Evolutionary conservation across 2,329 filamentous ascomycete genomes (phyloP).

Genomic region (Tympanopsis confertula): DNA sequence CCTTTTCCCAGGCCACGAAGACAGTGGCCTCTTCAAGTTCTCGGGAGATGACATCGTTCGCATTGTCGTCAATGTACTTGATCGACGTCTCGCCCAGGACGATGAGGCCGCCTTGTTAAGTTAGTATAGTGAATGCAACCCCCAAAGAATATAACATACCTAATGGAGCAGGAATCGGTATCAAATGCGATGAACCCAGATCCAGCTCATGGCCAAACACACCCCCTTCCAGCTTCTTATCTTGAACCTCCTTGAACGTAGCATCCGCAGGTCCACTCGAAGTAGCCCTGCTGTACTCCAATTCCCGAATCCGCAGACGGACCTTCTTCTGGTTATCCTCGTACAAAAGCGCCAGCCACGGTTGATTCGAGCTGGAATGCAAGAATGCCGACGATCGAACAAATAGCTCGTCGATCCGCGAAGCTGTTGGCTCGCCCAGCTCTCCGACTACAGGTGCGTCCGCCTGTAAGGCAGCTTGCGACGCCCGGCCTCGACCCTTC

Average conservation of each 20-base stretch:
- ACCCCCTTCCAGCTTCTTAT: slow-evolving; percentile 38
- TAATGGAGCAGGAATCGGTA: slow-evolving; percentile 45
- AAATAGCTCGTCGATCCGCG: slow-evolving; percentile 54
- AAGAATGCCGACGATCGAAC: slow-evolving; percentile 57
- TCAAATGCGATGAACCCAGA: slow-evolving; percentile 46
- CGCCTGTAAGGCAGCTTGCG: slow-evolving; percentile 15
- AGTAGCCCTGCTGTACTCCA: slow-evolving; percentile 35
- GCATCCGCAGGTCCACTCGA: slow-evolving; percentile 22
- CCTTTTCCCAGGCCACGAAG: slow-evolving; percentile 82
- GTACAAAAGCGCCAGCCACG: slow-evolving; percentile 53
- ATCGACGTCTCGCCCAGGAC: slow-evolving; percentile 72
- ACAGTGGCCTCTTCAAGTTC: slow-evolving; percentile 64
- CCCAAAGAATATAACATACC: slow-evolving; percentile 44
- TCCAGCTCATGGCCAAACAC: slow-evolving; percentile 41
- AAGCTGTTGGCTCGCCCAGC: slow-evolving; percentile 47
- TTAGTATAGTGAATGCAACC: slow-evolving; percentile 36
- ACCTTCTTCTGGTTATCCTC: slow-evolving; percentile 41
- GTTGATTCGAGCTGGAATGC: slow-evolving; percentile 38
- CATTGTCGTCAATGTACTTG: slow-evolving; percentile 73
- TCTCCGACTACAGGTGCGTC: slow-evolving; percentile 26
- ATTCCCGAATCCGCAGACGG: slow-evolving; percentile 29
- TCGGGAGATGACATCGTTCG: slow-evolving; percentile 52
- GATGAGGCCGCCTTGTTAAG: slow-evolving; percentile 59
- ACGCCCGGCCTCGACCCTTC: slow-evolving; percentile 22
- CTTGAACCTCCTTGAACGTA: slow-evolving; percentile 13